Evolutionary conservation across 495 filamentous ascomycete genomes (phyloP).

Genomic region (Thermochaetoides thermophila): DNA sequence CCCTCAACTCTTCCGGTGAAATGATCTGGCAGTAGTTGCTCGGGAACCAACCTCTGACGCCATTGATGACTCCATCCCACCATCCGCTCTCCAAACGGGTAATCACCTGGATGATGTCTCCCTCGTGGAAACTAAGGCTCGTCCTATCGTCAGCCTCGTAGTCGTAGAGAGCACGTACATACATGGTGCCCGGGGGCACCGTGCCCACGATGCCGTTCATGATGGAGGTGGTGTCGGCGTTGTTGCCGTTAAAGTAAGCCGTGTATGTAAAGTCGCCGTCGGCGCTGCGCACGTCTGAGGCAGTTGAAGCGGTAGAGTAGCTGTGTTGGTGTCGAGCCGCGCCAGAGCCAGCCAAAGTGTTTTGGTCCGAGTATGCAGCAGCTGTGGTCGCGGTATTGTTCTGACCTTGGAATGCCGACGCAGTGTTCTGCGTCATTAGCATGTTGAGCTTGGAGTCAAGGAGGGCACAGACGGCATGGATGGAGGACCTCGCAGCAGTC

Average conservation of each 20-base stretch:
- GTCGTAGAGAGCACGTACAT: slow-evolving; percentile 91
- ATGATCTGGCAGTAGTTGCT: slow-evolving; percentile 95
- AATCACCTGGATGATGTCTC: slow-evolving; percentile 93
- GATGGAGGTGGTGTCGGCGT: slow-evolving; percentile 18
- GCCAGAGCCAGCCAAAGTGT: not conserved
- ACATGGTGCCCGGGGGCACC: slow-evolving; percentile 64
- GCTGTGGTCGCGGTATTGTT: slow-evolving; percentile 17
- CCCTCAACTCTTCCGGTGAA: slow-evolving; percentile 47
- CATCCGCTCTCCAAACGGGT: slow-evolving; percentile 95
- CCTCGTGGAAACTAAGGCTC: slow-evolving; percentile 87
- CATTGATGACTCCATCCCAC: slow-evolving; percentile 97
- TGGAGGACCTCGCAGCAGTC: not conserved
- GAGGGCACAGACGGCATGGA: slow-evolving; percentile 6
- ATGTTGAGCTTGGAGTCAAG: slow-evolving; percentile 23
- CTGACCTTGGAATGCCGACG: slow-evolving; percentile 32
- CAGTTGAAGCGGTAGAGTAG: slow-evolving; percentile 20
- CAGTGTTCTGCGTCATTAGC: slow-evolving; percentile 37
- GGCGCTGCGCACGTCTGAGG: slow-evolving; percentile 22
- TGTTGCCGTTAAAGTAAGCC: slow-evolving; percentile 7
- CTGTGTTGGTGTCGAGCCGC: slow-evolving; percentile 1
- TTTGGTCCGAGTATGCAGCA: slow-evolving; percentile 14
- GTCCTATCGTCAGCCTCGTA: slow-evolving; percentile 95
- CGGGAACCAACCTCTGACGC: slow-evolving; percentile 91
- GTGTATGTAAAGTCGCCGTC: slow-evolving; percentile 19
- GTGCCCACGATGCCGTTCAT: slow-evolving; percentile 61